These are phyloP conservation scores for Annona cherimola DNA, from an alignment of 164 flowering plant species.

Conservation along the genomic window DNA sequence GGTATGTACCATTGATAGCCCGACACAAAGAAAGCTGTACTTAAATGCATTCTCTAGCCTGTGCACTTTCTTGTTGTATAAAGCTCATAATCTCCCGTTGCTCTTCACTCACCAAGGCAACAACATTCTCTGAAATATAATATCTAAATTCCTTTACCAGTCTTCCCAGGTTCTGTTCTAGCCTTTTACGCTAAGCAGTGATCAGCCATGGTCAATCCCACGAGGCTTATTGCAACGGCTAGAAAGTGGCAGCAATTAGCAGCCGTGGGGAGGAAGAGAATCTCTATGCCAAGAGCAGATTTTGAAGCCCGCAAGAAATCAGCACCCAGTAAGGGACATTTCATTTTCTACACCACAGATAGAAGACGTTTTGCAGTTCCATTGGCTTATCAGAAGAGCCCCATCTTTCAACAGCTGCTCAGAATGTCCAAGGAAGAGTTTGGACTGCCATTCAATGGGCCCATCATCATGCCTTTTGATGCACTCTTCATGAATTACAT, in stretches of 20 bases:
- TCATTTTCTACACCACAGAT: conserved; percentile 33
- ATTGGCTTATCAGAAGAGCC: conserved; percentile 26
- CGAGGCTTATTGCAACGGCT: neutral
- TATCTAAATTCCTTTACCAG: neutral
- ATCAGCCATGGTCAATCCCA: conserved; percentile 2
- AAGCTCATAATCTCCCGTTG: neutral
- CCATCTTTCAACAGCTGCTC: conserved; percentile 32
- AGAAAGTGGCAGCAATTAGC: conserved; percentile 11
- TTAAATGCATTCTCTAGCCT: neutral
- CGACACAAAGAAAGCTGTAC: too few species aligned
- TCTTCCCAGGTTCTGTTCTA: neutral
- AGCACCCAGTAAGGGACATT: conserved; percentile 15
- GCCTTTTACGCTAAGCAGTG: neutral
- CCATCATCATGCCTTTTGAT: conserved; percentile 32
- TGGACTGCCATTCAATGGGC: conserved; percentile 26
- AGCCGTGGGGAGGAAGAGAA: conserved; percentile 15
- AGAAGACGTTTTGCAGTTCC: conserved; percentile 33
- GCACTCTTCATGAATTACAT: conserved; percentile 27
- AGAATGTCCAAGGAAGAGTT: conserved; percentile 41
- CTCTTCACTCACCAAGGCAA: neutral
- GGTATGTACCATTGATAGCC: neutral
- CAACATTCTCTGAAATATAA: neutral
- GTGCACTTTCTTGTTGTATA: neutral
- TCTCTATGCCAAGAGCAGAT: neutral
- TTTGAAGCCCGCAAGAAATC: neutral